Conservation (phyloP, 2,329 filamentous ascomycete species). For the Orbilia brochopaga region DNA sequence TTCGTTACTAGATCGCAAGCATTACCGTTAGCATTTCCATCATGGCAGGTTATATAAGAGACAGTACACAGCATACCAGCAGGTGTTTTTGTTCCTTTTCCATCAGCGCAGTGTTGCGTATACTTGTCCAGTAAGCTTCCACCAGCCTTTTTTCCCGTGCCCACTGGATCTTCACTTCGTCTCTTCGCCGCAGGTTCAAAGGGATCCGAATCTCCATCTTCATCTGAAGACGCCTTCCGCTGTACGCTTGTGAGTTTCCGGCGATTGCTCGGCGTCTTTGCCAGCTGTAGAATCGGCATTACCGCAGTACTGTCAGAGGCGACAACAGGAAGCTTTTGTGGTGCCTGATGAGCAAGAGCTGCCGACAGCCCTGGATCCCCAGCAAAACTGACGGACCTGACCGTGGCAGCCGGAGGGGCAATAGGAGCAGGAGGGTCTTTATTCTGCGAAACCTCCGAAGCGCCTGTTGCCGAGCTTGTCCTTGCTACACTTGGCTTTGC, state of each 20-base stretch:
- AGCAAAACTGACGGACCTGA: constrained; percentile 11
- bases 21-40: neutral
- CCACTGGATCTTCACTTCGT: neutral
- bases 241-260: constrained; percentile 33
- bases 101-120: constrained; percentile 43
- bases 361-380: constrained; percentile 4
- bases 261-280: constrained; percentile 42
- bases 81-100: constrained; percentile 42
- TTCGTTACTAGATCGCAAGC: constrained; percentile 14
- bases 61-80: constrained; percentile 17
- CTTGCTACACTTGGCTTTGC: constrained; percentile 1
- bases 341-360: constrained; percentile 29
- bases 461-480: constrained; percentile 6
- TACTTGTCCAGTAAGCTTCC: constrained; percentile 38
- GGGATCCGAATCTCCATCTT: constrained; percentile 37
- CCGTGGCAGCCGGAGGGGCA: too few species aligned
- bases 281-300: constrained; percentile 36
- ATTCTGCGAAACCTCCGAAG: constrained; percentile 4
- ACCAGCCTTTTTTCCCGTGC: constrained; percentile 13
- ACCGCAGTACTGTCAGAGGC: neutral
- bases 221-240: constrained; percentile 10
- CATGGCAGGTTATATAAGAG: neutral
- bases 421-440: constrained; percentile 8
- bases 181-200: constrained; percentile 37
- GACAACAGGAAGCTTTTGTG: constrained; percentile 11